Conservation (phyloP, 371 early-diverging fungal species). For the Mortierella sp. region DNA sequence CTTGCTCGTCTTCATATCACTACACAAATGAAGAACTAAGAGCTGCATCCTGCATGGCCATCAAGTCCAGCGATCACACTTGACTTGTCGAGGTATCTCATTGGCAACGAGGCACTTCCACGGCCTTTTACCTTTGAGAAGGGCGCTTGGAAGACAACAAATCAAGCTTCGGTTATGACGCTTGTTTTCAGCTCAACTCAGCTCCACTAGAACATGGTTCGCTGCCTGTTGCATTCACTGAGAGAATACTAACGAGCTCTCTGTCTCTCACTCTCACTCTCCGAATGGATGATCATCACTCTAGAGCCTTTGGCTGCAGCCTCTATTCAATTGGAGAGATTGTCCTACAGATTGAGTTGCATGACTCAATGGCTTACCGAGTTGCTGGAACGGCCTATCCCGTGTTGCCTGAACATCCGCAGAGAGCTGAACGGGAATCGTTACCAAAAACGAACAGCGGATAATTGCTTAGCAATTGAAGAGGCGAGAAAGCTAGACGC, state of each 20-base stretch:
- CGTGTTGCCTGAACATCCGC: background rate
- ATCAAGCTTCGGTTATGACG: background rate
- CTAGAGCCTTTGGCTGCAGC: background rate
- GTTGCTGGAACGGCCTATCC: constrained; percentile 2
- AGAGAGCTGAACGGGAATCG: background rate
- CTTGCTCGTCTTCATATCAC: background rate
- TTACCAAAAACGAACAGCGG: background rate
- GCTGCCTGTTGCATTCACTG: background rate
- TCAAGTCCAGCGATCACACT: background rate
- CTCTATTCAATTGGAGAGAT: background rate
- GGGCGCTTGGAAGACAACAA: background rate
- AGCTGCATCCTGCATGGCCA: background rate
- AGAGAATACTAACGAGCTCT: background rate
- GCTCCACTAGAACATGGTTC: background rate
- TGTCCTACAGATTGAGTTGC: background rate
- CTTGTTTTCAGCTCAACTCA: background rate
- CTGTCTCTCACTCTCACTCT: background rate
- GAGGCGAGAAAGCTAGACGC: no score
- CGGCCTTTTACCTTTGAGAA: background rate
- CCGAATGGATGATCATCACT: background rate
- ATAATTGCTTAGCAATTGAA: background rate
- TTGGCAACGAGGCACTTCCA: background rate
- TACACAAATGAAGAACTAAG: background rate
- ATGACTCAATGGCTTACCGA: constrained; percentile 6
- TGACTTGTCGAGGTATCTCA: background rate